Evolutionary conservation across 192 early-diverging fungal genomes (phyloP).

Genomic region (Backusella parvicylindrica): DNA sequence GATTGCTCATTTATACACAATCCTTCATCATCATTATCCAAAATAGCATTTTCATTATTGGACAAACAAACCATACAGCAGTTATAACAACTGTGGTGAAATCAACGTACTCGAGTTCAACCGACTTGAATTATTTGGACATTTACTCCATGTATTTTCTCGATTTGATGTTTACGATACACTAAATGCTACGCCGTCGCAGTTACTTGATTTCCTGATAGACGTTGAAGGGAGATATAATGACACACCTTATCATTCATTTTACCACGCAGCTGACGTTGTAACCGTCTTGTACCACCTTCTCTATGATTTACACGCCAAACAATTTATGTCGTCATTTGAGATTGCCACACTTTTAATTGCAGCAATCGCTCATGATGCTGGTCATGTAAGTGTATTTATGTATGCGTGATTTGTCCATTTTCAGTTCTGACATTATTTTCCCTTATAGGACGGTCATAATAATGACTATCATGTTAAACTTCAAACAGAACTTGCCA

Average conservation of each 20-base stretch:
- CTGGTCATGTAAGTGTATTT: constrained; percentile 63
- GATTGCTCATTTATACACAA: constrained; percentile 40
- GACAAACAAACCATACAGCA: background rate
- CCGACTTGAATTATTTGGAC: constrained; percentile 71
- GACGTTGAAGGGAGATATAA: constrained; percentile 76
- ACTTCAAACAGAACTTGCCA: constrained; percentile 71
- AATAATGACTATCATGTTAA: constrained; percentile 91
- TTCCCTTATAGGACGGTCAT: constrained; percentile 62
- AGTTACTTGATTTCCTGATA: constrained; percentile 76
- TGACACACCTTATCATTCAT: constrained; percentile 84
- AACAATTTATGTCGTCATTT: constrained; percentile 57
- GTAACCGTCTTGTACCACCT: constrained; percentile 77
- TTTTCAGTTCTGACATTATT: background rate
- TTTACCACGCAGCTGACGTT: constrained; percentile 88
- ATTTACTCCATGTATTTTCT: constrained; percentile 75
- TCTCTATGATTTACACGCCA: constrained; percentile 62
- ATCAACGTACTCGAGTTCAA: constrained; percentile 65
- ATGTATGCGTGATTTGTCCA: background rate
- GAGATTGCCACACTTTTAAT: constrained; percentile 78
- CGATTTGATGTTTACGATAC: constrained; percentile 55
- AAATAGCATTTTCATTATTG: constrained; percentile 21
- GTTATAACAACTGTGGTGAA: constrained; percentile 53
- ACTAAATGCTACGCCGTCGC: constrained; percentile 48
- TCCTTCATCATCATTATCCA: constrained; percentile 31
- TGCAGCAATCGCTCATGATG: constrained; percentile 84